Base-by-base conservation (phyloP, 805 yeast genomes). In the Saccharomycopsis vini region DNA sequence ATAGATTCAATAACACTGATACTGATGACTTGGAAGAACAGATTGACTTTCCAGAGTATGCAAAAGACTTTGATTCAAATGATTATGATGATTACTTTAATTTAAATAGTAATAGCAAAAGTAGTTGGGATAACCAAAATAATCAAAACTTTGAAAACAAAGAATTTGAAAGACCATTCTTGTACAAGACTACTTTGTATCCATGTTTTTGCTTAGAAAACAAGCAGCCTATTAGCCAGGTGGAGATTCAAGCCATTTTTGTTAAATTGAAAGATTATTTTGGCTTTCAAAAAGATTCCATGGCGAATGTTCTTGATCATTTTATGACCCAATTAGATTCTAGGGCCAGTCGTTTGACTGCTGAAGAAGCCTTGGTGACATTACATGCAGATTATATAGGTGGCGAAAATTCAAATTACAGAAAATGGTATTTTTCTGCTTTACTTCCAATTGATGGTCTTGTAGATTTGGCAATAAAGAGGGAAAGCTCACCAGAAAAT, bases 311-410 rank as follows among this genome's bases (percentile, higher is more conserved):
- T 80, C 79, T 62, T 58, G 95, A 87, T 50, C 88, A 80, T 55
- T 68, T 88, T 47, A 72, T 90, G 81, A 66, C 72, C 4, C 82
- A 84, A 58, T 66, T 90, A 46, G 96, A 90, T 55, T 89, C 97
- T 5, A 74, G 96, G 47, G 74, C 95, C 0, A 76, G 94, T 48
- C 73, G 97, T 49, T 75, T 81, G 72, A 62, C 79, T 2, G 83
- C 95, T 3, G 60, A 66, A 29, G 71, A 65, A 45, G 97, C 97
- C 0, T 65, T 90, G 45, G 56, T 78, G 2, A 75, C 90, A 0
- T 62, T 90, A 28, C 97, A 90, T 62, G 79, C 87, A 1, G 95
- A 89, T 50, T 90, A 90, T 61, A 86, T 90, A 49, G 97, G 96
- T 0, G 97, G 97, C 15, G 85, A 79, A 40, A 68, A 79, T 47